These are phyloP conservation scores for Anethum foeniculum DNA, from an alignment of 140 eudicot genomes.

Conservation along the genomic window DNA sequence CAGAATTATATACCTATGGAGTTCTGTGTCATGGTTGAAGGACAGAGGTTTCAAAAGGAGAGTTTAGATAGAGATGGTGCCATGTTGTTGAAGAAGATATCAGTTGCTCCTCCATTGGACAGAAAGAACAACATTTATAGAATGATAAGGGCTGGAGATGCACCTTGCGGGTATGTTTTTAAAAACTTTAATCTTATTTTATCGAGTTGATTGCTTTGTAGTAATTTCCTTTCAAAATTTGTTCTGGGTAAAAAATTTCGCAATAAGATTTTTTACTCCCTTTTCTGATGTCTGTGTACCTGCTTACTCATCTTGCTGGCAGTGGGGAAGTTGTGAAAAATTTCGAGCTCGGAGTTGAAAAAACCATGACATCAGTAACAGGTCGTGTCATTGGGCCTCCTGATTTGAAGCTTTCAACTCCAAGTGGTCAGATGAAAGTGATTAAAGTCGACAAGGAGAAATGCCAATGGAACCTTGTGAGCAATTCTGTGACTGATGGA, in stretches of 20 bases:
- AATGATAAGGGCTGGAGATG: conserved; percentile 38
- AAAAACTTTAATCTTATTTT: neutral
- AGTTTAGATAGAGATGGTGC: conserved; percentile 9
- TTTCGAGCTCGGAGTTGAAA: conserved; percentile 39
- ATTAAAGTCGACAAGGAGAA: conserved; percentile 28
- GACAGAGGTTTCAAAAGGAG: conserved; percentile 45
- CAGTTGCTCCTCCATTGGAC: conserved; percentile 23
- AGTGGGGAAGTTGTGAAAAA: conserved; percentile 29
- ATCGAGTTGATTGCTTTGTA: neutral
- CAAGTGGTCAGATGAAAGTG: conserved; percentile 12
- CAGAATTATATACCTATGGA: conserved; percentile 39
- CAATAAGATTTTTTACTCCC: neutral
- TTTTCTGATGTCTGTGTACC: neutral
- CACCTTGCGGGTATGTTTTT: conserved; percentile 43
- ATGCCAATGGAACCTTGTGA: conserved; percentile 47
- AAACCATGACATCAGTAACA: conserved; percentile 43
- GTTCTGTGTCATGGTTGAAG: conserved; percentile 36
- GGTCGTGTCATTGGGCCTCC: conserved; percentile 71
- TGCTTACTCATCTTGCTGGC: neutral
- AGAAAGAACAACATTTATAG: conserved; percentile 31
- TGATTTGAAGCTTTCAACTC: conserved; percentile 40
- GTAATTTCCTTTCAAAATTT: neutral
- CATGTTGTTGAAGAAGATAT: conserved; percentile 15
- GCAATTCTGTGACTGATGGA: conserved; percentile 32
- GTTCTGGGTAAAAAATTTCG: neutral